Base-by-base conservation (phyloP, 2,329 filamentous ascomycete species). In the Arthroderma sp. region DNA sequence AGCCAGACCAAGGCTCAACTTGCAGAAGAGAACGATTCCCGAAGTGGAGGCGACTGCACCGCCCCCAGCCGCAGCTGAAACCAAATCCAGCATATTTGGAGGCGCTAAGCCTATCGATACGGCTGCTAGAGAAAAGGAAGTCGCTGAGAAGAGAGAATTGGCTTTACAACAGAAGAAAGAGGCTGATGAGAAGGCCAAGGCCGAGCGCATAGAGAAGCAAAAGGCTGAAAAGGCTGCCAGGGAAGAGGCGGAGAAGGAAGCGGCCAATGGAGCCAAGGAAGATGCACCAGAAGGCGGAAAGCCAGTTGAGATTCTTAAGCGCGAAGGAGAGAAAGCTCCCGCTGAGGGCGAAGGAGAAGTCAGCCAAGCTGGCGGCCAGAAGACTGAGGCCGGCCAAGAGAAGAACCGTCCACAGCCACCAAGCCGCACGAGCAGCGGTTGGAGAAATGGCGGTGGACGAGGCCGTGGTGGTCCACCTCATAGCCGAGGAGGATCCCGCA, bases 41-140 rank as follows among this genome's bases (percentile, higher is more conserved):
- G 91, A 95, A 66, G 67, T 77, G 15, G 91, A 95, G 66, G 68
- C 77, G n/a, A 69, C 68, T 56, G 66, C 75, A 54, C 68, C 77
- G 57, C 68, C 73, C n/a, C 65, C 76, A 15, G 68, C 66, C 11
- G 66, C 70, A 17, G 69, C 74, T 31, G 86, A 93, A 66, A 77
- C 87, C 43, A 97, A 96, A 77, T 81, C 90, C 25, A 97, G 86
- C 72, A 90, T 90, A 41, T 98, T 98, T 70, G 93, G 93, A 66
- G 91, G 87, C 60, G 93, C 93, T 58, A 85, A 87, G 61, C 93
- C 93, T 57, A 95, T 97, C 65, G 91, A 98, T 73, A 97, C 91
- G 51, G 87, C 88, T 49, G 81, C 90, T 13, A 85, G 88, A 63
- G 91, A 97, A 76, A 86, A 85, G 66, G 85, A 94, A 71, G 84